Conservation (phyloP, 768 basidiomycete species). For the Lentinula sp. region DNA sequence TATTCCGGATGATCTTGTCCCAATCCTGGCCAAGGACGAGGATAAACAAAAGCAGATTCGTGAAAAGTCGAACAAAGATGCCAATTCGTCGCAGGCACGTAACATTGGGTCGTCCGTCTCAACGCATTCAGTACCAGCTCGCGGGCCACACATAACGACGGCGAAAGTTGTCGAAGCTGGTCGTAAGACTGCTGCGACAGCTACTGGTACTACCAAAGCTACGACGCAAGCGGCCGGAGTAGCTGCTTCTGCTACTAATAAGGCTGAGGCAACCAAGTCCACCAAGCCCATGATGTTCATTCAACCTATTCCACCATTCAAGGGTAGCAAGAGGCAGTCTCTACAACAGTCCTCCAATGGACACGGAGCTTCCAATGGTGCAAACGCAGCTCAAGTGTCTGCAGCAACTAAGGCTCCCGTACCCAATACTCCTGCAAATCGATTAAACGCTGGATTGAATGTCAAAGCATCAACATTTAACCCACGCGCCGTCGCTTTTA, state of each 20-base stretch:
- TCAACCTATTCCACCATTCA: conserved; percentile 88
- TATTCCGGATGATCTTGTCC: conserved; percentile 90
- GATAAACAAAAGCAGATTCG: conserved; percentile 81
- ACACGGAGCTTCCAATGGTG: neutral
- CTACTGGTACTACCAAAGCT: conserved; percentile 19
- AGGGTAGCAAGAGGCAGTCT: conserved; percentile 41
- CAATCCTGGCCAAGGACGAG: conserved; percentile 91
- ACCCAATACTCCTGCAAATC: conserved; percentile 15
- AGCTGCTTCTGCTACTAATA: conserved; percentile 20
- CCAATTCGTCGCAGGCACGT: conserved; percentile 59
- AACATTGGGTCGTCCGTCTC: conserved; percentile 52
- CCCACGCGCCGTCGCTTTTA: conserved; percentile 82
- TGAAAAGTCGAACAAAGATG: conserved; percentile 71
- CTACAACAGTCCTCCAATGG: conserved; percentile 15
- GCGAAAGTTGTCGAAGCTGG: conserved; percentile 25
- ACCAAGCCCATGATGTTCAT: conserved; percentile 68
- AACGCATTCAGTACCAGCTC: conserved; percentile 3
- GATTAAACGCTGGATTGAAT: conserved; percentile 47
- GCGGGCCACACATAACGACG: conserved; percentile 31
- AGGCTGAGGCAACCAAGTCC: conserved; percentile 23
- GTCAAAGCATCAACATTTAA: conserved; percentile 89
- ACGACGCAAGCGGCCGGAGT: conserved; percentile 17
- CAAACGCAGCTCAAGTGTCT: conserved; percentile 22
- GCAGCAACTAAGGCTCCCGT: conserved; percentile 20
- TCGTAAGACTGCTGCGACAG: conserved; percentile 19